Base-by-base conservation (phyloP, 768 basidiomycete genomes). In the Suillus plorans region DNA sequence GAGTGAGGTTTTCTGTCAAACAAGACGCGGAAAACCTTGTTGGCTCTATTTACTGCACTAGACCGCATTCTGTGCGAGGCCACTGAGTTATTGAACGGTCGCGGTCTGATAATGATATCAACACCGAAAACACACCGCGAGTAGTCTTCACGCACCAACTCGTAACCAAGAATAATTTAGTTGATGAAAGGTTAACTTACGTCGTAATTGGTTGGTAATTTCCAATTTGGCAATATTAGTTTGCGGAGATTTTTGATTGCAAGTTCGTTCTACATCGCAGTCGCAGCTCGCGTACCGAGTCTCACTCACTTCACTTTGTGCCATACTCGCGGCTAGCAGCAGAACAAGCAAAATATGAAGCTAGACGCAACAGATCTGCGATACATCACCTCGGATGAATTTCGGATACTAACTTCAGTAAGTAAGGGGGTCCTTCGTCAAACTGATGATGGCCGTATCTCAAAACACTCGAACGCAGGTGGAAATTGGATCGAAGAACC, bases 401-500 rank as follows among this genome's bases (percentile, higher is more conserved):
- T 98, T 77, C 80, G 96, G 62, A 95, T 97, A n/a, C 81, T 99
- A 31, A 93, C 93, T n/a, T 94, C 97, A 59, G 96, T 97, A 72
- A 60, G 96, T 97, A 72, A 60, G 28, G 60, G 59, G 44, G 55
- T 67, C 60, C 57, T 4, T 31, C 50, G 3, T 67, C 20, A 28
- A 37, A 49, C 61, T 70, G 41, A 49, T 70, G 41, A 49, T 56
- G 34, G 41, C 50, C 31, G 2, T n/a, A 18, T 62, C 31, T 18
- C 18, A 12, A 37, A 53, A 58, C 57, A 28, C 39, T 31, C 20
- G 25, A 59, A 59, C 41, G 3, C 59, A 98, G 96, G 93, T 93
- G 42, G 97, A 99, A 80, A 94, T 97, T 84, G 97, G 97, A 22
- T 95, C 93, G 5, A 97, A 97, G 81, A 99, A 99, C 74, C 97